phyloP scores from a whole-genome alignment of 305 asterid genomes.

The Fraxinus dipetala region DNA sequence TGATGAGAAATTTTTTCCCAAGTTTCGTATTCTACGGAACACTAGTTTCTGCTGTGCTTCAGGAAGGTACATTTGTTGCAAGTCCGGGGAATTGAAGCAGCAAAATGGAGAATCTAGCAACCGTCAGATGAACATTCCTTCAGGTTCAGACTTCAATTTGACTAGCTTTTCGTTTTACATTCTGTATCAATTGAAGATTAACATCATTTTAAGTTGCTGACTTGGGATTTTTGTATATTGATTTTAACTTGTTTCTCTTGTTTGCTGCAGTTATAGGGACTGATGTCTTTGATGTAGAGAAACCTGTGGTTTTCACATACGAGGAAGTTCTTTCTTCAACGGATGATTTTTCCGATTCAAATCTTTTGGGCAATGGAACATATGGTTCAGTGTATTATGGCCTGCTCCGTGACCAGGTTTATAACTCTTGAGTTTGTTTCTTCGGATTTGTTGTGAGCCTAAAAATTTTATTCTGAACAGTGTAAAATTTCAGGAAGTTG shows the following conservation, averaged over 20 bases:
- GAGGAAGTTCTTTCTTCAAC: slow-evolving; percentile 70
- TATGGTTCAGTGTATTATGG: slow-evolving; percentile 89
- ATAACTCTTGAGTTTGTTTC: slow-evolving; percentile 17
- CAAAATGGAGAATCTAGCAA: slow-evolving; percentile 66
- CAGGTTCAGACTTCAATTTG: slow-evolving; percentile 47
- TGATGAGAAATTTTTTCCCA: slow-evolving; percentile 52
- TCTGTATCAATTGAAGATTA: neutral
- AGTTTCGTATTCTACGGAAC: slow-evolving; percentile 73
- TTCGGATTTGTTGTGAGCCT: neutral
- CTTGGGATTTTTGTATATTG: neutral
- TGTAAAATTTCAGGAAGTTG: slow-evolving; percentile 68
- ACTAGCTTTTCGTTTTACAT: neutral
- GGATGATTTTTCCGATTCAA: slow-evolving; percentile 83
- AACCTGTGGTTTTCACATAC: slow-evolving; percentile 69
- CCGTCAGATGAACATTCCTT: slow-evolving; percentile 72
- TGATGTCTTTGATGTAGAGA: slow-evolving; percentile 84
- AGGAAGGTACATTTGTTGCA: slow-evolving; percentile 55
- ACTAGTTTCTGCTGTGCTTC: slow-evolving; percentile 84
- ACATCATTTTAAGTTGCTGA: neutral
- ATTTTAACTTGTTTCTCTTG: slow-evolving; percentile 7
- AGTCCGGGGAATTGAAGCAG: slow-evolving; percentile 48
- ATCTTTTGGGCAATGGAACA: slow-evolving; percentile 91
- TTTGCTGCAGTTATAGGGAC: slow-evolving; percentile 68
- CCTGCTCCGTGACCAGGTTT: slow-evolving; percentile 81
- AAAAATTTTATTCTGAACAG: slow-evolving; percentile 15